Conservation (phyloP, 2,329 filamentous ascomycete genomes). For the Alternaria sp. region DNA sequence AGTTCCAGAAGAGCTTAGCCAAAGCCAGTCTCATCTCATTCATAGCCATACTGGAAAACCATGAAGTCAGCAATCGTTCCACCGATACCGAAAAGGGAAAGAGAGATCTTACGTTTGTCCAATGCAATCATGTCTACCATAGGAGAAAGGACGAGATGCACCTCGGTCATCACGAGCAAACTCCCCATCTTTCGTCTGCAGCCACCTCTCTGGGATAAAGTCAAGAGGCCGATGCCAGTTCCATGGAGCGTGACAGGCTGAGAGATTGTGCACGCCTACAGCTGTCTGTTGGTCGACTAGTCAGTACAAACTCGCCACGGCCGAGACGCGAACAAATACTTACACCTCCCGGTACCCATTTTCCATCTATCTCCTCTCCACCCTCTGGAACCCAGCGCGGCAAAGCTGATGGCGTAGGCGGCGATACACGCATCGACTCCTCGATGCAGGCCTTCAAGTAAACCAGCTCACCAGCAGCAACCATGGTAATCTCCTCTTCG, state of each 20-base stretch:
- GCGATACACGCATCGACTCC: constrained; percentile 1
- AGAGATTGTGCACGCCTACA: constrained; percentile 3
- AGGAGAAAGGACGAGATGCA: constrained; percentile 4
- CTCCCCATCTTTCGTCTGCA: constrained; percentile 5
- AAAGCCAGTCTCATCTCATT: constrained; percentile 1
- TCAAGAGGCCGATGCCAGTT: constrained; percentile 6
- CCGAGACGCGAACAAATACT: not conserved
- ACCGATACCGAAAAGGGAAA: not conserved
- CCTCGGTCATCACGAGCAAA: constrained; percentile 2
- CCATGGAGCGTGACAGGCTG: constrained; percentile 4
- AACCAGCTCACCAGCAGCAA: constrained; percentile 1
- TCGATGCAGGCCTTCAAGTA: constrained; percentile 6
- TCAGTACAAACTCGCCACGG: not conserved
- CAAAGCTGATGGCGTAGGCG: constrained; percentile 2
- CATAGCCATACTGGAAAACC: constrained; percentile 1
- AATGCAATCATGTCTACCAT: constrained; percentile 6
- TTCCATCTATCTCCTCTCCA: constrained; percentile 6
- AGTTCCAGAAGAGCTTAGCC: constrained; percentile 5
- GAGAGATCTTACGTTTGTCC: not conserved
- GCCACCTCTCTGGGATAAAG: constrained; percentile 4
- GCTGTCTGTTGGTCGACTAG: not conserved
- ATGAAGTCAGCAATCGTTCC: not conserved
- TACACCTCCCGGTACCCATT: constrained; percentile 4
- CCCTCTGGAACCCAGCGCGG: constrained; percentile 6
- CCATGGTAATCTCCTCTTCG: constrained; percentile 2